Evolutionary conservation across 2,329 filamentous ascomycete genomes (phyloP), one percentile per base, ranked within the genome.

Genomic region (Akanthomyces muscarius): DNA sequence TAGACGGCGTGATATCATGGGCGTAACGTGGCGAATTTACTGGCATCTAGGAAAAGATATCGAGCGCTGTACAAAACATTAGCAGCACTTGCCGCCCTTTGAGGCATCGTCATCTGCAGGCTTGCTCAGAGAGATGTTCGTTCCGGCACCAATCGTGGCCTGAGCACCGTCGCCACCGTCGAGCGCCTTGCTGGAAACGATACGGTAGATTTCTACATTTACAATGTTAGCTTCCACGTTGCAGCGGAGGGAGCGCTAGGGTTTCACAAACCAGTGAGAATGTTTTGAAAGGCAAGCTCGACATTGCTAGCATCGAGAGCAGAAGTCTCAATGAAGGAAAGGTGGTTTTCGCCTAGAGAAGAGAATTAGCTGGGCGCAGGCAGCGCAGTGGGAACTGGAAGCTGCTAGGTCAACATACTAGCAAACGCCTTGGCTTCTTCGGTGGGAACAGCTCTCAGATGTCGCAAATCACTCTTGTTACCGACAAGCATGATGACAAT

Each of bases 401-500:
- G 58, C 38, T 23, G 41, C 25, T 5, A 16, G 53, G 23, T 52
- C 51, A 64, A 77, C 85, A 67, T 80, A 96, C 94, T 97, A 63
- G 95, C 95, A 86, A 99, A 99, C 67, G 91, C 85, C 81, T 98
- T 99, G 71, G 94, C 95, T 79, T 98, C 94, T 75, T 99, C 95
- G 65, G 95, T 99, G 58, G 95, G 92, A 69, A 99, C 95, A 69
- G 95, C 95, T 76, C 95, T 87, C 74, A 99, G 84, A 81, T 99
- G 95, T 79, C 93, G 91, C 89, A 98, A 90, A 96, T 99, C 95
- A 79, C 93, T 98, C 90, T 99, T 99, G 88, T 99, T 99, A 78
- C 95, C 95, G 63, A 98, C 95, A 73, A 99, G 83, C 95, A 99
- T 99, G 77, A 99, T 99, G 72, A 99, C 93, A 73, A 98, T 97